Evolutionary conservation across 2,329 filamentous ascomycete genomes (phyloP), one percentile per base, ranked within the genome.

Genomic region (Talaromyces albobiverticillius): DNA sequence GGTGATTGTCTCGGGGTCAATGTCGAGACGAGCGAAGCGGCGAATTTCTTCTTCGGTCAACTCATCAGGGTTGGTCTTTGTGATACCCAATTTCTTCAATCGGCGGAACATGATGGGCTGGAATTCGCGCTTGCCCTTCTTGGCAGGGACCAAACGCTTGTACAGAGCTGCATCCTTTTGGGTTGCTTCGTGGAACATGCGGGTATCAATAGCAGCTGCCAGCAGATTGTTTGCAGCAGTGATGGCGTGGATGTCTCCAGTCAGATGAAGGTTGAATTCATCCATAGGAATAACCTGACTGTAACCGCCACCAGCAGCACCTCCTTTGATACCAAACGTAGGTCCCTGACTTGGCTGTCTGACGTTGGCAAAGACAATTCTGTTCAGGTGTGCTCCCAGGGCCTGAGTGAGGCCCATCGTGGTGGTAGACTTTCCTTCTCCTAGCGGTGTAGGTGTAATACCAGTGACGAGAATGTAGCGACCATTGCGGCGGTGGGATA

Each of bases 261-360:
- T 99, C 66, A 99, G 77, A 72, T 99, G 94, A 68, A 99, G 79
- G 76, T 99, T 99, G 80, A 99, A 99, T 73, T 99, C 94, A 65
- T 99, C 94, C 94, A 99, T 99, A 56, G 94, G 94, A 65, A 99
- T 97, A 67, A 99, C 94, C 73, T 99, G 94, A 72, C 90, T 96
- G 83, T 97, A 99, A 36, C 94, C 94, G 71, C 94, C 94, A 66
- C 94, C 94, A 54, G 94, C 94, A 56, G 94, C 94, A 66, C 94
- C 94, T 59, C 94, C 94, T 81, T 99, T 99, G 81, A 99, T 97
- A 66, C 94, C 94, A 71, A 99, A 99, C 0, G 94, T 99, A 53
- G 94, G 94, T 4, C 94, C 94, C 77, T 97, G 94, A 65, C 90
- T 96, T 48, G 94, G 94, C 71, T 99, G 94, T 57, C 94, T 86